Conservation (phyloP, 2,329 filamentous ascomycete genomes). For the Eutypa lata region DNA sequence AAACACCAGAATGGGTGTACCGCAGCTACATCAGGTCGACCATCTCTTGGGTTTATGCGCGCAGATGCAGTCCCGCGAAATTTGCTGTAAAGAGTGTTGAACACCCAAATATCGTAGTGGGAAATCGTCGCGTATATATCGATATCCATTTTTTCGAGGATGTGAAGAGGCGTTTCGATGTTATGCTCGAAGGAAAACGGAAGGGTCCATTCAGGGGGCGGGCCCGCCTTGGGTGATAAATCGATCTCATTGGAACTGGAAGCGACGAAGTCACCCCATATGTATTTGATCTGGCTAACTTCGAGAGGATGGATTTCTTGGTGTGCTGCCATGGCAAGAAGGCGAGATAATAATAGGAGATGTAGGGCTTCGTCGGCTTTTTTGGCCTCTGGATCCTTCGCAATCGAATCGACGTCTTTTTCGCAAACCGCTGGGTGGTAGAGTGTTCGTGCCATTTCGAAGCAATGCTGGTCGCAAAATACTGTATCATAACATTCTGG, state of each 20-base stretch:
- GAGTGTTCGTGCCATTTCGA: constrained; percentile 51
- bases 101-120: constrained; percentile 72
- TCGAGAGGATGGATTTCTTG: constrained; percentile 61
- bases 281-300: constrained; percentile 62
- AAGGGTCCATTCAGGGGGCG: constrained; percentile 63
- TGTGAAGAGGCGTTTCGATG: constrained; percentile 69
- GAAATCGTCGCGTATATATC: constrained; percentile 63
- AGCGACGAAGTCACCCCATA: constrained; percentile 66
- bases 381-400: constrained; percentile 58
- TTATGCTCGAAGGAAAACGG: constrained; percentile 78
- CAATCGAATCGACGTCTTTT: constrained; percentile 62
- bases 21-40: constrained; percentile 84
- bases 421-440: constrained; percentile 67
- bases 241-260: constrained; percentile 51
- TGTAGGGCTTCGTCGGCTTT: constrained; percentile 62
- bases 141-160: constrained; percentile 81
- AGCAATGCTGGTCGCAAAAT: constrained; percentile 61
- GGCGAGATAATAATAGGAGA: constrained; percentile 58
- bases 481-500: constrained; percentile 63
- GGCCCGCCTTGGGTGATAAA: constrained; percentile 50
- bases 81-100: constrained; percentile 90
- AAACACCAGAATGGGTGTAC: constrained; percentile 96
- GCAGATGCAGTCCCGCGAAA: constrained; percentile 92
- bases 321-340: constrained; percentile 61
- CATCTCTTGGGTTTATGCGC: constrained; percentile 70